These are phyloP conservation scores for Limnomonas spitsbergensis DNA, from an alignment of 139 green algal genomes.

Conservation along the genomic window DNA sequence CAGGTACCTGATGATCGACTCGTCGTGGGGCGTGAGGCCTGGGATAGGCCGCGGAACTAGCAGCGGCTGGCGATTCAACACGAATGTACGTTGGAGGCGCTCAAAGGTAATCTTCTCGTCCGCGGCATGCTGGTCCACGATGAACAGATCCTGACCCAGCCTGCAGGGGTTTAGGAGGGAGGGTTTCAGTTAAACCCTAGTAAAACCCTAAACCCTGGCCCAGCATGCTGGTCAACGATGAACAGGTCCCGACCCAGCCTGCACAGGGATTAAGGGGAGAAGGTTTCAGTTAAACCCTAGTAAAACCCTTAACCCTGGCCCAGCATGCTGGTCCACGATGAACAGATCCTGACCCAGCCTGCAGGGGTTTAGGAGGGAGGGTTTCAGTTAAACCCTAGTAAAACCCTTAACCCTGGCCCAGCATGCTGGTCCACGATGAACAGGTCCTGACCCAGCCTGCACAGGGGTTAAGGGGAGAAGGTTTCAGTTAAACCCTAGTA, in stretches of 20 bases:
- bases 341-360: slow-evolving; percentile 81
- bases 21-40: slow-evolving; percentile 33
- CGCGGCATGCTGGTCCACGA: slow-evolving; percentile 93
- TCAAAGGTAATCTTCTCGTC: slow-evolving; percentile 98
- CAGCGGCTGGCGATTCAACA: slow-evolving; percentile 83
- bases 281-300: no score
- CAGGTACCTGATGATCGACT: slow-evolving; percentile 41
- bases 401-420: no score
- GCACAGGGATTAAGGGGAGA: no score
- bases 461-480: no score
- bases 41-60: slow-evolving; percentile 59
- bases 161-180: slow-evolving; percentile 11
- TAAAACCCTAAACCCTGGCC: no score
- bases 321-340: slow-evolving; percentile 95
- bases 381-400: neutral
- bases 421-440: no score
- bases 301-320: no score
- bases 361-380: slow-evolving; percentile 1
- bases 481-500: no score
- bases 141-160: slow-evolving; percentile 86
- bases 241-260: no score
- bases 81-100: slow-evolving; percentile 45
- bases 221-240: no score
- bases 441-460: no score
- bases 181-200: neutral